Evolutionary conservation across 2,329 filamentous ascomycete genomes (phyloP), one percentile per base, ranked within the genome.

Genomic region (Diaporthe sp.): DNA sequence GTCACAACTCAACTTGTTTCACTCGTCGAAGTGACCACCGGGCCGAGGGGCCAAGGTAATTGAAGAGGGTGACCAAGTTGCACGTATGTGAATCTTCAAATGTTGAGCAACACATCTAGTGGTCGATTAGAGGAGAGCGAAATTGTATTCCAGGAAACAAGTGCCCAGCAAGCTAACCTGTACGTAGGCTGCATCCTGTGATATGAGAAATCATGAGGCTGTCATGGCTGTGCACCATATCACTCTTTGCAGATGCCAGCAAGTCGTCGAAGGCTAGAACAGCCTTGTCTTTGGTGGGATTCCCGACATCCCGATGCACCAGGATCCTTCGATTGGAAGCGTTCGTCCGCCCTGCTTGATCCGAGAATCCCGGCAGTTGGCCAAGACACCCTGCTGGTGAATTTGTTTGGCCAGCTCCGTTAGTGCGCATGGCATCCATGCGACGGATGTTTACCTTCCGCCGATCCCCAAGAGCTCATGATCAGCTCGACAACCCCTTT

Each of bases 361-460:
- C 65, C 22, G 49, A 46, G 15, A 55, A 69, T 31, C 31, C 49
- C 51, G 13, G 46, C 19, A 15, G 7, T 28, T 28, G 46, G 22
- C 46, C n/a, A 25, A 68, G 65, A 37, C 22, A 19, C 34, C 46
- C 46, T 28, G 34, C 12, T 51, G 31, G 49, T 22, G 46, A 69
- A 34, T 69, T 39, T 69, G 65, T 69, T 39, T 69, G 49, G 46
- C 15, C 13, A 28, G 37, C n/a, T 42, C 65, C 65, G 65, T n/a
- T 69, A 69, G 65, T 55, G 65, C n/a, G 49, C 34, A 55, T 34
- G 65, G 46, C 65, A 68, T 53, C 65, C 46, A 68, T 69, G 65
- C 65, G 34, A 69, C 65, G 65, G 65, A 69, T 28, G 34, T 31
- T 42, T 19, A 22, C 65, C 39, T 25, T 69, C 65, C 65, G 65